Evolutionary conservation across 2,329 filamentous ascomycete genomes (phyloP), one percentile per base, ranked within the genome.

Genomic region (Paramyrothecium sp.): DNA sequence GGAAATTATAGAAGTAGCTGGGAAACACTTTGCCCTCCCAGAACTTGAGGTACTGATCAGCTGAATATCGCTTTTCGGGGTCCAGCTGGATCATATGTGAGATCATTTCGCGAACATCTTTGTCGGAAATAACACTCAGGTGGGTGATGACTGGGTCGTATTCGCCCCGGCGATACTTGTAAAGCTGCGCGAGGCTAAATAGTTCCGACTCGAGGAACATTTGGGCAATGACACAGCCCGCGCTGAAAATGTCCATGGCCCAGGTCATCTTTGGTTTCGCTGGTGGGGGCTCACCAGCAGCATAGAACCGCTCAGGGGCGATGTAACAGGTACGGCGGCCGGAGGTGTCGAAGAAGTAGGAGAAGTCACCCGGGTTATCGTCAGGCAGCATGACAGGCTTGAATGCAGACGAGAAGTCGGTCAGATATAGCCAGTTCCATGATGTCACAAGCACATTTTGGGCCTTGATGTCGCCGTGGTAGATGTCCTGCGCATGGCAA

Each of bases 201-300:
- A 98, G 94, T 10, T 96, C 93, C 0, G 92, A 85, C 75, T 99
- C 95, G 7, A 98, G 84, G 64, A 99, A 97, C 41, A 99, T 81
- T 72, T 99, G 95, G 2, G 95, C 95, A 67, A 99, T 96, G 44
- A 98, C 93, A 71, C 96, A 99, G 8, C 95, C 95, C 21, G 89
- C 90, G 72, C 95, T 98, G 78, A 99, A 99, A 38, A 99, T 89
- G 71, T 99, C 95, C 96, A 99, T 99, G 41, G 95, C 94, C 93
- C 94, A 97, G 4, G 82, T 87, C 67, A 87, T 75, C 76, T 85
- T 78, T 71, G 85, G 72, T 56, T 79, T 74, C 41, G 81, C 83
- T 52, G 88, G 84, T 7, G 86, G 82, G 20, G 86, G 82, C 63
- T 89, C 85, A 21, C 87, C 88, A 3, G 89, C 81, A 4, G 86